Base-by-base conservation (phyloP, 352 stramenopile genomes). In the Phytophthora cryptogea region DNA sequence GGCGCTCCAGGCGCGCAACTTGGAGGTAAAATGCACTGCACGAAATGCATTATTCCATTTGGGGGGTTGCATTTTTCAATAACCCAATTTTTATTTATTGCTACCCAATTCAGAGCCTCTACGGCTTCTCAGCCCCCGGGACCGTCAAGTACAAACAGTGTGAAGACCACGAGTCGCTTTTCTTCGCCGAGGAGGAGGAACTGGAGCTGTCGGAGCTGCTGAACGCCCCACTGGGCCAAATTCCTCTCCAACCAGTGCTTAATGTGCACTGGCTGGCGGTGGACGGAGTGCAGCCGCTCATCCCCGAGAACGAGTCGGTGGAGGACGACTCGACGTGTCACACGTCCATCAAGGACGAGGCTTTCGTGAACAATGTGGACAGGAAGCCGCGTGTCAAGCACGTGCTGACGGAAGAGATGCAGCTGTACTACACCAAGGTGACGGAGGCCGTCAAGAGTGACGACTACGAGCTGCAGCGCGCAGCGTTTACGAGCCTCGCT, bases 341-440 rank as follows among this genome's bases (percentile, higher is more conserved):
- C 41, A 93, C 81, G 51, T 78, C 68, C 41, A 92, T 91, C 67
- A 85, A 89, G 59, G 81, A 92, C 70, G 80, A 90, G n/a, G 62
- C 73, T 17, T 91, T 90, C 54, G 68, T 88, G 16, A 75, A 69
- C 59, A 72, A 76, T 40, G 78, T 90, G 28, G 81, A 90, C 60
- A 74, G 83, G 51, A 92, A 92, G 56, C 86, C 78, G 14, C 74
- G 89, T 10, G 83, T 92, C 28, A 94, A 94, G 64, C 86, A 94
- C 72, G 83, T 94, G 52, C 68, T 96, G 33, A 93, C 87, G 4
- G 82, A 94, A 43, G 88, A 96, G 68, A 93, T 96, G 80, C 87
- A 95, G 55, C 59, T 95, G 5, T 96, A 95, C 71, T 96, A 90
- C 54, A 85, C 82, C n/a, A 94, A 90, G 54, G 82, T 94, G 43